A percentile compares a stretch with the other conserved stretches of the same genome.
Conservation (phyloP, 768 basidiomycete species). For the Sporobolomyces roseus region DNA sequence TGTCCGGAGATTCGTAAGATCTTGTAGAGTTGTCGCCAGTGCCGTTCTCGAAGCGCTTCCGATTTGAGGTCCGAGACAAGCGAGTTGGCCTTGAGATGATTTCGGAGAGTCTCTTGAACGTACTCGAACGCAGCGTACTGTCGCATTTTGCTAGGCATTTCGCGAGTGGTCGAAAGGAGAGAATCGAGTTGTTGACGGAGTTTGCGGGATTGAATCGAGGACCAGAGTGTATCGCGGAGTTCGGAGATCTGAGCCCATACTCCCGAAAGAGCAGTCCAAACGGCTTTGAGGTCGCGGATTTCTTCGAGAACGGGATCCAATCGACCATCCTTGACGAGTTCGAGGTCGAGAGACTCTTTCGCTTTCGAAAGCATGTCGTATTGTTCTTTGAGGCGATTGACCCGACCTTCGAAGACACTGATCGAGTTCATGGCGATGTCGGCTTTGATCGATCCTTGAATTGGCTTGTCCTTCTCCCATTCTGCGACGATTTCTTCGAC, state of each 20-base stretch:
- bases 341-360: slow-evolving; percentile 93
- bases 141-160: slow-evolving; percentile 98
- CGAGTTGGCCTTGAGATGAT: slow-evolving; percentile 80
- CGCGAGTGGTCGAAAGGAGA: slow-evolving; percentile 87
- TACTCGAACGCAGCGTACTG: slow-evolving; percentile 99
- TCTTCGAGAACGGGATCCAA: slow-evolving; percentile 93
- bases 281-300: slow-evolving; percentile 89
- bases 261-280: slow-evolving; percentile 97
- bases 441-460: slow-evolving; percentile 92
- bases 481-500: slow-evolving; percentile 83
- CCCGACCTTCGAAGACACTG: slow-evolving; percentile 86
- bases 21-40: slow-evolving; percentile 98
- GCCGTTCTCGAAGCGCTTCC: slow-evolving; percentile 92
- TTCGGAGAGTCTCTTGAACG: slow-evolving; percentile 83
- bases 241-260: slow-evolving; percentile 92
- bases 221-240: slow-evolving; percentile 81
- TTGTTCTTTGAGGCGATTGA: slow-evolving; percentile 84
- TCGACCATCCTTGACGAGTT: slow-evolving; percentile 75
- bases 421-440: slow-evolving; percentile 95
- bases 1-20: slow-evolving; percentile 68
- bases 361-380: slow-evolving; percentile 92
- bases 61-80: slow-evolving; percentile 92
- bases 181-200: slow-evolving; percentile 87
- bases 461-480: slow-evolving; percentile 94
- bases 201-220: slow-evolving; percentile 85